phyloP scores from a whole-genome alignment of 2,329 filamentous ascomycete species.

The Pseudopithomyces chartarum region DNA sequence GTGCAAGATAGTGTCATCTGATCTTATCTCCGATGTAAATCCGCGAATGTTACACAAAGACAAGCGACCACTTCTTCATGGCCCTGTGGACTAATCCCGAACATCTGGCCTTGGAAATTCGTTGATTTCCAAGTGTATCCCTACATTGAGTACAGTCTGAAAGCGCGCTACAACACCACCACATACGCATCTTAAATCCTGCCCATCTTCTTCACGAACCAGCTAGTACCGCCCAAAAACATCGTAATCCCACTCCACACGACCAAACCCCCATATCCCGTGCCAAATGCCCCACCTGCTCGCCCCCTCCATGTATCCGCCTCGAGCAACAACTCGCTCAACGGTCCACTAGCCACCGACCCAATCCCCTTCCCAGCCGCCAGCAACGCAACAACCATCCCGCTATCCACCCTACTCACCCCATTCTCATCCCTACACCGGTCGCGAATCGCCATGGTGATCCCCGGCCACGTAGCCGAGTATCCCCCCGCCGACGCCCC shows the following conservation, averaged over 20 bases:
- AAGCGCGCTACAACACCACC: background rate
- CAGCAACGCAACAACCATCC: background rate
- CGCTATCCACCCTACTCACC: background rate
- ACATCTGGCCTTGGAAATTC: too few species aligned
- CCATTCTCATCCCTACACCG: background rate
- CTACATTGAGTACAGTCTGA: too few species aligned
- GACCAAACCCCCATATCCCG: background rate
- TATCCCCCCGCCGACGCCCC: background rate
- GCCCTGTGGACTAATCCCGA: too few species aligned
- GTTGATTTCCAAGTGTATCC: too few species aligned
- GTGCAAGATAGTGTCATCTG: background rate
- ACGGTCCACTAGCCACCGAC: background rate
- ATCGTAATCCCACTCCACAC: slow-evolving; percentile 1
- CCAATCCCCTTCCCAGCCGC: background rate
- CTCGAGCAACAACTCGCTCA: slow-evolving; percentile 1
- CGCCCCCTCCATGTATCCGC: background rate
- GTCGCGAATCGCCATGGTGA: background rate
- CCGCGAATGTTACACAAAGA: too few species aligned
- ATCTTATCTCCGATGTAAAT: background rate
- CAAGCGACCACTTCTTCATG: too few species aligned
- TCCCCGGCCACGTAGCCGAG: background rate
- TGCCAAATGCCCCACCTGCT: background rate
- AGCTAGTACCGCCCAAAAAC: background rate
- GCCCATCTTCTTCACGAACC: background rate
- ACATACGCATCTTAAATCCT: background rate